Percentiles rank a stretch among this genome's conserved stretches.
Evolutionary conservation across 352 stramenopile genomes (phyloP).

Genomic region (Phytophthora pinifolia): DNA sequence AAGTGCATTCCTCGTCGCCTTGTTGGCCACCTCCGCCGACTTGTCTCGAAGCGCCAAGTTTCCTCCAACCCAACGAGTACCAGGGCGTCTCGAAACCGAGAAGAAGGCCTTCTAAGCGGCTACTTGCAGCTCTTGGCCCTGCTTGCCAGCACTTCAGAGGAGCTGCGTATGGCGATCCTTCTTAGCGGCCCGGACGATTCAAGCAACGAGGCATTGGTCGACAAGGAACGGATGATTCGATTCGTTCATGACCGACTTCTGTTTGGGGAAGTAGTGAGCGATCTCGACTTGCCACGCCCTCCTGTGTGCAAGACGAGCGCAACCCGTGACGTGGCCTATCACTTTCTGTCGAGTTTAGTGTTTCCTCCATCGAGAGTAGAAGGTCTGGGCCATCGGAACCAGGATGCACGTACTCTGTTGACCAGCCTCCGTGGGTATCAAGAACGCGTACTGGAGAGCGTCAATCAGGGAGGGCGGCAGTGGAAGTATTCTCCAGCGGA

Average conservation of each 20-base stretch:
- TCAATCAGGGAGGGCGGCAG: conserved; percentile 43
- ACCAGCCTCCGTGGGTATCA: conserved; percentile 29
- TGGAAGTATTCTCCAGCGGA: conserved; percentile 64
- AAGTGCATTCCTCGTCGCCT: conserved; percentile 18
- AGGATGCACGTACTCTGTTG: conserved; percentile 20
- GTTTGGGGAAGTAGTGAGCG: conserved; percentile 10
- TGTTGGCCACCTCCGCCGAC: conserved; percentile 12
- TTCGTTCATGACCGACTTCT: conserved; percentile 26
- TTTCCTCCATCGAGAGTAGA: conserved; percentile 6
- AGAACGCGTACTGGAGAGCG: conserved; percentile 18
- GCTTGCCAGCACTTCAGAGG: conserved; percentile 18
- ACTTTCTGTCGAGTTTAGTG: conserved; percentile 20
- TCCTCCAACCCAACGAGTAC: neutral
- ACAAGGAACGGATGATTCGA: conserved; percentile 6
- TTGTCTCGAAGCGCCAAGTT: conserved; percentile 11
- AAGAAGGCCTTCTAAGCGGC: conserved; percentile 17
- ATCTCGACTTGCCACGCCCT: neutral
- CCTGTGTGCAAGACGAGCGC: conserved; percentile 20
- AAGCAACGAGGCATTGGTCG: neutral
- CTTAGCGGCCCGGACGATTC: neutral
- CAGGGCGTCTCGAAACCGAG: conserved; percentile 3
- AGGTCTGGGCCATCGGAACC: neutral
- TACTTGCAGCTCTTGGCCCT: conserved; percentile 22
- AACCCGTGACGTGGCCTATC: conserved; percentile 18
- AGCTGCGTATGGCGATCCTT: conserved; percentile 15